These are phyloP conservation scores for Xylaria curta DNA, from an alignment of 495 filamentous ascomycete species.

Conservation along the genomic window DNA sequence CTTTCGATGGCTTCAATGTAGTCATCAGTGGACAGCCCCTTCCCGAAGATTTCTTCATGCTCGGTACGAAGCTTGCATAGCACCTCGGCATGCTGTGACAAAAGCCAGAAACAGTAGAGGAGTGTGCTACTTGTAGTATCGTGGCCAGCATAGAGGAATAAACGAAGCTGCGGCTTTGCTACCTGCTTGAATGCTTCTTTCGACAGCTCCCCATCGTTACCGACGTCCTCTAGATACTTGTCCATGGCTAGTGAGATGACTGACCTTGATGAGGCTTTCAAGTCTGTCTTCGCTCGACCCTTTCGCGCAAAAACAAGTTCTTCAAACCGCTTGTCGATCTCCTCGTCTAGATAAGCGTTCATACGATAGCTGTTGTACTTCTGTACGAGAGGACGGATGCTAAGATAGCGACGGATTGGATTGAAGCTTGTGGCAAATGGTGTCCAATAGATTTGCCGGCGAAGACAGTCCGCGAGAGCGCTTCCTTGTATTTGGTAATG, in stretches of 20 bases:
- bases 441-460: slow-evolving; percentile 38
- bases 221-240: slow-evolving; percentile 21
- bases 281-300: slow-evolving; percentile 20
- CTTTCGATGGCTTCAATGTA: slow-evolving; percentile 22
- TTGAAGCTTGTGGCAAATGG: slow-evolving; percentile 36
- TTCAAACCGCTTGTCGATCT: slow-evolving; percentile 38
- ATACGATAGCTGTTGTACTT: slow-evolving; percentile 37
- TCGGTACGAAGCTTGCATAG: slow-evolving; percentile 44
- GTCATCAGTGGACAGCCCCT: slow-evolving; percentile 18
- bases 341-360: slow-evolving; percentile 28
- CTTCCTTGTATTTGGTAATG: slow-evolving; percentile 35
- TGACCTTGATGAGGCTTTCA: slow-evolving; percentile 10
- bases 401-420: slow-evolving; percentile 37
- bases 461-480: slow-evolving; percentile 34
- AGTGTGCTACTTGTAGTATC: slow-evolving; percentile 52
- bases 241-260: slow-evolving; percentile 27
- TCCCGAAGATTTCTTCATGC: slow-evolving; percentile 45
- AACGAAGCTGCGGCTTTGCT: slow-evolving; percentile 26
- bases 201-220: slow-evolving; percentile 19
- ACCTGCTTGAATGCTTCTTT: slow-evolving; percentile 14
- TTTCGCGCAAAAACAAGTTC: slow-evolving; percentile 40
- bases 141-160: slow-evolving; percentile 55
- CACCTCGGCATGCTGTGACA: slow-evolving; percentile 43
- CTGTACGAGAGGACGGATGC: slow-evolving; percentile 36
- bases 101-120: slow-evolving; percentile 46